phyloP scores from a whole-genome alignment of 768 basidiomycete genomes.

The Boletus subcaerulescens region DNA sequence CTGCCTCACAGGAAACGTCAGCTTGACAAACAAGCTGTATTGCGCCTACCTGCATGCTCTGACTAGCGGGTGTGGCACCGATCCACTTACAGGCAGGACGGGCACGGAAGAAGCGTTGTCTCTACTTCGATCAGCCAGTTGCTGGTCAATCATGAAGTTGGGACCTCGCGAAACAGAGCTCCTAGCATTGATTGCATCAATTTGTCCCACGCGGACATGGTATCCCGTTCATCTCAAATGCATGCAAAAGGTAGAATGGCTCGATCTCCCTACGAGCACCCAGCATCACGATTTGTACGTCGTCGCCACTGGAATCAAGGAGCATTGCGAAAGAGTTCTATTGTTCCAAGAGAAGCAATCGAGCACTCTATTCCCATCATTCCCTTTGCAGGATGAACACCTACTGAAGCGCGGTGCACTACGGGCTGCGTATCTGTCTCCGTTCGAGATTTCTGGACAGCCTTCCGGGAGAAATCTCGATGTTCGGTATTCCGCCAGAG shows the following conservation, averaged over 20 bases:
- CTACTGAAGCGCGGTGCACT: slow-evolving; percentile 18
- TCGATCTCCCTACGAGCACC: slow-evolving; percentile 13
- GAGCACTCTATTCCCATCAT: not conserved
- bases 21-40: slow-evolving; percentile 33
- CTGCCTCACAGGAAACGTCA: slow-evolving; percentile 25
- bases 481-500: slow-evolving; percentile 12
- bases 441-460: not conserved
- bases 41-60: slow-evolving; percentile 45
- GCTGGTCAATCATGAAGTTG: slow-evolving; percentile 40
- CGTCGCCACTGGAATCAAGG: slow-evolving; percentile 28
- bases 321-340: slow-evolving; percentile 19
- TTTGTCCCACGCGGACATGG: slow-evolving; percentile 37
- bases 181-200: slow-evolving; percentile 30
- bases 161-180: slow-evolving; percentile 27
- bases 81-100: slow-evolving; percentile 42
- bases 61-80: slow-evolving; percentile 40
- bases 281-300: slow-evolving; percentile 33
- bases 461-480: not conserved
- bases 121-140: slow-evolving; percentile 36
- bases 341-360: slow-evolving; percentile 4
- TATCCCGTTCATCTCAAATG: slow-evolving; percentile 35
- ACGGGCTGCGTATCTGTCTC: slow-evolving; percentile 11
- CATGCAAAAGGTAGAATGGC: slow-evolving; percentile 43
- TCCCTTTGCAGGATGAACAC: slow-evolving; percentile 3
- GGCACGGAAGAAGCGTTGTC: slow-evolving; percentile 45